phyloP scores from a whole-genome alignment of 768 basidiomycete genomes.

The Boletales sp. region DNA sequence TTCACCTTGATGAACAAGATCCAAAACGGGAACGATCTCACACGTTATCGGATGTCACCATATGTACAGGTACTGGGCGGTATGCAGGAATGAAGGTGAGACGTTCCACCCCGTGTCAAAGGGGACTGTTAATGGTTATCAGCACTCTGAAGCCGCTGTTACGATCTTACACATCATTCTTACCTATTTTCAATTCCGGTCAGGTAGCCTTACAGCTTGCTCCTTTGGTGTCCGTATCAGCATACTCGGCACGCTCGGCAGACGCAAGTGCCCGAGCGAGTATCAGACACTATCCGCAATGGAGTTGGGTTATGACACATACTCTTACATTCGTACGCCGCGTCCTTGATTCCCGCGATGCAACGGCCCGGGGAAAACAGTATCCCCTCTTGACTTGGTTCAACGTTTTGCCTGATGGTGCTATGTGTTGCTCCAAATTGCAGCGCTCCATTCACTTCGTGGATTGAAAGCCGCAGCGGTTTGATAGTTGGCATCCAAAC shows the following conservation, averaged over 20 bases:
- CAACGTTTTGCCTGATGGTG: not conserved
- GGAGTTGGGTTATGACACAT: too few species aligned
- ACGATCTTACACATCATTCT: not conserved
- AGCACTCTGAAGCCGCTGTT: not conserved
- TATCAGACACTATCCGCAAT: not conserved
- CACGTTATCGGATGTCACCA: not conserved
- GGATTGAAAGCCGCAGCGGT: too few species aligned
- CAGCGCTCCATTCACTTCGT: too few species aligned
- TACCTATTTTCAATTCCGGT: not conserved
- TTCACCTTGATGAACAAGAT: not conserved
- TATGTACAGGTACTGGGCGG: constrained; percentile 1
- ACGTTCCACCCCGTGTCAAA: not conserved
- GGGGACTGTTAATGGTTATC: not conserved
- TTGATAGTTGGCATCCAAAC: too few species aligned
- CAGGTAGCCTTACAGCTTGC: too few species aligned
- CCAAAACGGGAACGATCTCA: constrained; percentile 4
- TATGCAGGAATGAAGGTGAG: not conserved
- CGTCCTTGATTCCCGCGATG: not conserved
- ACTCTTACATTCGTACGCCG: not conserved
- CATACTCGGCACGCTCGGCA: too few species aligned
- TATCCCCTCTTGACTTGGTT: not conserved
- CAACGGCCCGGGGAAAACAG: not conserved
- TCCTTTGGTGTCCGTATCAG: too few species aligned
- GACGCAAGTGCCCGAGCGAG: not conserved
- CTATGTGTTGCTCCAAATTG: not conserved